These are phyloP conservation scores for Nicotiana paniculata DNA, from an alignment of 257 asterid species.

Conservation along the genomic window DNA sequence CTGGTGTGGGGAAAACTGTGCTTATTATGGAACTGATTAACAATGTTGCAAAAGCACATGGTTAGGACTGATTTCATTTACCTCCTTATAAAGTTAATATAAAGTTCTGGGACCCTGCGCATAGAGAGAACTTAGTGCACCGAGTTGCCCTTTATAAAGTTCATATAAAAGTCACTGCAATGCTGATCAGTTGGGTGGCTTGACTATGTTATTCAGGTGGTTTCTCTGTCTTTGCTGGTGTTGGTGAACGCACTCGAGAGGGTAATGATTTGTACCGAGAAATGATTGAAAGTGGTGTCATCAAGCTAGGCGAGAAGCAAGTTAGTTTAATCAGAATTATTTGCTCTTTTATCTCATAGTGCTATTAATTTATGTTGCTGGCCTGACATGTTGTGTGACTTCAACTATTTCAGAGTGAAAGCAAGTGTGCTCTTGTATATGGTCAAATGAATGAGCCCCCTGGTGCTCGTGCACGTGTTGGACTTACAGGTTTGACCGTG, in stretches of 20 bases:
- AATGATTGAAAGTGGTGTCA: constrained; percentile 99
- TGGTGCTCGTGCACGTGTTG: constrained; percentile 99
- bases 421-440: constrained; percentile 97
- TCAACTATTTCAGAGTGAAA: constrained; percentile 49
- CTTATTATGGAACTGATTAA: constrained; percentile 95
- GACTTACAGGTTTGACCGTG: constrained; percentile 94
- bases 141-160: not conserved
- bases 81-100: not conserved
- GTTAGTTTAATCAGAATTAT: constrained; percentile 24
- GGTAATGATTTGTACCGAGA: constrained; percentile 97
- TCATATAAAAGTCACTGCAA: not conserved
- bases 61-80: constrained; percentile 27
- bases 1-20: constrained; percentile 94
- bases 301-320: constrained; percentile 96
- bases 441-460: constrained; percentile 99
- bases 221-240: constrained; percentile 98
- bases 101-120: not conserved
- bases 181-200: not conserved
- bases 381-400: not conserved
- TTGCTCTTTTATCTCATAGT: not conserved
- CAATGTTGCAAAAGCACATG: constrained; percentile 96
- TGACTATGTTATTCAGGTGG: constrained; percentile 52
- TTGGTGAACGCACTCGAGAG: constrained; percentile 97
- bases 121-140: too few species aligned
- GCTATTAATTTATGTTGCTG: not conserved